phyloP scores from a whole-genome alignment of 2,329 filamentous ascomycete genomes.

The Fonsecaea nubica region DNA sequence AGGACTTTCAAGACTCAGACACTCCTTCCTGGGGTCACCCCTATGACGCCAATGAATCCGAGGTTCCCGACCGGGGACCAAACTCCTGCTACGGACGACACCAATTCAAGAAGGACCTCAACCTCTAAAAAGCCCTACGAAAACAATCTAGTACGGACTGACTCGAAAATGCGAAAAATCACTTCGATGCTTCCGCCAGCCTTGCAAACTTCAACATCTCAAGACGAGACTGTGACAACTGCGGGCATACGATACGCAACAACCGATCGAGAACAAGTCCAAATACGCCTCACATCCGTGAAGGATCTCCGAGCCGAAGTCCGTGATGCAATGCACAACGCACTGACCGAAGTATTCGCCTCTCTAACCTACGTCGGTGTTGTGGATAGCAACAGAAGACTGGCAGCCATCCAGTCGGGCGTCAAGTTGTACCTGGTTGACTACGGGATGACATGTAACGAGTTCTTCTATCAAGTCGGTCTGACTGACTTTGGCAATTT shows the following conservation, averaged over 20 bases:
- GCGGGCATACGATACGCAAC: conserved; percentile 73
- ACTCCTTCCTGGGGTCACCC: conserved; percentile 71
- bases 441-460: conserved; percentile 83
- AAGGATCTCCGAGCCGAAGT: conserved; percentile 83
- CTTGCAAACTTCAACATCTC: conserved; percentile 42
- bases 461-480: conserved; percentile 95
- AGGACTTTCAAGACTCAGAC: conserved; percentile 94
- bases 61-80: conserved; percentile 42
- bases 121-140: conserved; percentile 69
- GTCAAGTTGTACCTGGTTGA: conserved; percentile 92
- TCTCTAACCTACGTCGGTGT: conserved; percentile 92
- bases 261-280: conserved; percentile 70
- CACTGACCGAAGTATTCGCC: conserved; percentile 84
- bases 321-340: conserved; percentile 79
- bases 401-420: conserved; percentile 91
- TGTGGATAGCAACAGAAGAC: conserved; percentile 82
- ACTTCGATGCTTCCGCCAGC: conserved; percentile 87
- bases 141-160: conserved; percentile 88
- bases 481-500: conserved; percentile 97
- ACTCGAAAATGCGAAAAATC: conserved; percentile 88
- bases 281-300: conserved; percentile 80
- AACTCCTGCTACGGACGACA: conserved; percentile 51
- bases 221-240: conserved; percentile 41
- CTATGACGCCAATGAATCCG: conserved; percentile 51
- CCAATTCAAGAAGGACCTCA: conserved; percentile 38